Percentiles rank a stretch among this genome's conserved stretches.
phyloP scores from a whole-genome alignment of 1,284 basidiomycete species.

The Rhizoctonia solani region DNA sequence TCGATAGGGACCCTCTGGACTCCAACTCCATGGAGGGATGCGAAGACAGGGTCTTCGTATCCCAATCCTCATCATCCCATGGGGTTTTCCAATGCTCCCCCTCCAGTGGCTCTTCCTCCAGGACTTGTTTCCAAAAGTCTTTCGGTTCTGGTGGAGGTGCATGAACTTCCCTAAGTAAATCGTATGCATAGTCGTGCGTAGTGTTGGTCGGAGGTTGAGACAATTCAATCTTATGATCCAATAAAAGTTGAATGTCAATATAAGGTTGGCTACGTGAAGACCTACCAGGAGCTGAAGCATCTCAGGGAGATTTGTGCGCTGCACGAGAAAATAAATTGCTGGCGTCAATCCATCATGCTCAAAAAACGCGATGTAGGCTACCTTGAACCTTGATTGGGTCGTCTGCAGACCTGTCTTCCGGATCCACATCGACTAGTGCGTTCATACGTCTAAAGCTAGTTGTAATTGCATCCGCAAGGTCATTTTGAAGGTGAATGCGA shows the following conservation, averaged over 20 bases:
- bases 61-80: slow-evolving; percentile 24
- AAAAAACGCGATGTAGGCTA: slow-evolving; percentile 20
- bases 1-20: slow-evolving; percentile 11
- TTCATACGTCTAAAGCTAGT: slow-evolving; percentile 57
- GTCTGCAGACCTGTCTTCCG: slow-evolving; percentile 60
- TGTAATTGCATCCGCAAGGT: slow-evolving; percentile 61
- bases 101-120: slow-evolving; percentile 46
- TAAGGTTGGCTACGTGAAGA: slow-evolving; percentile 5
- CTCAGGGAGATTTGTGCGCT: slow-evolving; percentile 62
- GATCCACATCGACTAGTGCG: slow-evolving; percentile 47
- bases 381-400: slow-evolving; percentile 60
- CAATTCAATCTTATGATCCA: slow-evolving; percentile 54
- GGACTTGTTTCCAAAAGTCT: slow-evolving; percentile 58
- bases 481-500: slow-evolving; percentile 64
- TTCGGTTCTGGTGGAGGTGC: slow-evolving; percentile 51
- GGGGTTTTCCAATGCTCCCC: slow-evolving; percentile 40
- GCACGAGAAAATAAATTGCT: slow-evolving; percentile 41
- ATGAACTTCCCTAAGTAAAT: slow-evolving; percentile 53
- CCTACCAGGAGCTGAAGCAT: slow-evolving; percentile 72
- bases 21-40: slow-evolving; percentile 28
- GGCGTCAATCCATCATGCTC: slow-evolving; percentile 13
- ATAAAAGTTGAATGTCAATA: neutral
- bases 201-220: slow-evolving; percentile 55
- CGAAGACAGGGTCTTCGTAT: slow-evolving; percentile 27
- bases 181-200: slow-evolving; percentile 57